A percentile compares a stretch with the other conserved stretches of the same genome.
phyloP scores from a whole-genome alignment of 2,329 filamentous ascomycete species.

The Parasarocladium wereldwijsianum region DNA sequence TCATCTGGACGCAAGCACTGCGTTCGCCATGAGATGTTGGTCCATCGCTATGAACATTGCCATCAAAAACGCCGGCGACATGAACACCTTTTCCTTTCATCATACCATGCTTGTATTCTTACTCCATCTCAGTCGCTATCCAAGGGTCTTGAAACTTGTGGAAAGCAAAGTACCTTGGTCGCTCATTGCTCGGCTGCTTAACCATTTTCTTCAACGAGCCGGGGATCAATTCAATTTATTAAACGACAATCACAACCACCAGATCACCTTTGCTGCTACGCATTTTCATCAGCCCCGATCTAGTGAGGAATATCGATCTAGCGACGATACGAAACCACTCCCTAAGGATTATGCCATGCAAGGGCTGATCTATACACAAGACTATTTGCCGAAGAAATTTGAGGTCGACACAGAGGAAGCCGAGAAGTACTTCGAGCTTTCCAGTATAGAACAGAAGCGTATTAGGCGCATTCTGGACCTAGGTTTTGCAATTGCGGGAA shows the following conservation, averaged over 20 bases:
- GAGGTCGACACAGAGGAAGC: conserved; percentile 46
- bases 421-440: conserved; percentile 47
- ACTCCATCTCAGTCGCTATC: conserved; percentile 24
- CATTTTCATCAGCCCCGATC: no score
- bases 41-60: no score
- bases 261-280: conserved; percentile 29
- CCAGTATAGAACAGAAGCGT: conserved; percentile 43
- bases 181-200: conserved; percentile 21
- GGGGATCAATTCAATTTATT: conserved; percentile 10
- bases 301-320: no score
- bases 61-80: conserved; percentile 38
- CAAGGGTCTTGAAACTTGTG: conserved; percentile 26
- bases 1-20: conserved; percentile 22
- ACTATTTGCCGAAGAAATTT: conserved; percentile 46
- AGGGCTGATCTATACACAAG: conserved; percentile 44
- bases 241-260: conserved; percentile 17
- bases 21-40: conserved; percentile 28
- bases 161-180: conserved; percentile 38
- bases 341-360: conserved; percentile 56
- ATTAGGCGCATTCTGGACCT: conserved; percentile 45
- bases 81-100: conserved; percentile 45
- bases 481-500: conserved; percentile 29
- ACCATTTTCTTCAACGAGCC: conserved; percentile 13
- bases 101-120: conserved; percentile 50
- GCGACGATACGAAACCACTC: conserved; percentile 36